Percentiles rank a stretch among this genome's conserved stretches.
Evolutionary conservation across 2,329 filamentous ascomycete genomes (phyloP).

Genomic region (Grosmannia serpens): DNA sequence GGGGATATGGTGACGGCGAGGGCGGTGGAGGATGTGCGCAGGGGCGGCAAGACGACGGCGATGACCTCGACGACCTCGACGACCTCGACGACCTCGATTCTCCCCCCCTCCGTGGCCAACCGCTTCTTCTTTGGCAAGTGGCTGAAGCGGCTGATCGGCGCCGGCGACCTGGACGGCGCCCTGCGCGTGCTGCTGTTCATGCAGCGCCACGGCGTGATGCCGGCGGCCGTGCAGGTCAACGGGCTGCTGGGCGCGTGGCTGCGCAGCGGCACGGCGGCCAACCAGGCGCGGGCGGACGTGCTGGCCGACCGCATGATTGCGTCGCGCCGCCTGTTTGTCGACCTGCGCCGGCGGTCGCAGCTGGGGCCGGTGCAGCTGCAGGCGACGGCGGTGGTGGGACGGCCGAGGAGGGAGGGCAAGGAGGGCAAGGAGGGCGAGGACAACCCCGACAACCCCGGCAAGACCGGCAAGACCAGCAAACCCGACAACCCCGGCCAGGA

Average conservation of each 20-base stretch:
- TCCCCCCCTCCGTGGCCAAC: slow-evolving; percentile 47
- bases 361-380: slow-evolving; percentile 17
- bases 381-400: neutral
- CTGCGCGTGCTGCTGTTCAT: slow-evolving; percentile 64
- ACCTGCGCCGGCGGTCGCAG: slow-evolving; percentile 25
- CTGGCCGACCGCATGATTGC: slow-evolving; percentile 70
- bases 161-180: slow-evolving; percentile 59
- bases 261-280: slow-evolving; percentile 43
- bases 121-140: slow-evolving; percentile 80
- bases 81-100: slow-evolving; percentile 1
- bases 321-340: slow-evolving; percentile 52
- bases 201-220: slow-evolving; percentile 54
- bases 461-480: neutral
- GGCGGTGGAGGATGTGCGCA: no score
- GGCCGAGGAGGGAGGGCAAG: no score
- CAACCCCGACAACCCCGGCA: neutral
- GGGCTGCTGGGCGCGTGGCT: slow-evolving; percentile 72
- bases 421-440: neutral
- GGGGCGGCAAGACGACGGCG: neutral
- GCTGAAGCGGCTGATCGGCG: slow-evolving; percentile 72
- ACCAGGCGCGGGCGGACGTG: slow-evolving; percentile 50
- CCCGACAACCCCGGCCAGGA: neutral
- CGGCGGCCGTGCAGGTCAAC: slow-evolving; percentile 68
- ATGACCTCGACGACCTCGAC: neutral
- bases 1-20: no score